Evolutionary conservation across 2,329 filamentous ascomycete species (phyloP).

Genomic region (Cercospora citrullina): DNA sequence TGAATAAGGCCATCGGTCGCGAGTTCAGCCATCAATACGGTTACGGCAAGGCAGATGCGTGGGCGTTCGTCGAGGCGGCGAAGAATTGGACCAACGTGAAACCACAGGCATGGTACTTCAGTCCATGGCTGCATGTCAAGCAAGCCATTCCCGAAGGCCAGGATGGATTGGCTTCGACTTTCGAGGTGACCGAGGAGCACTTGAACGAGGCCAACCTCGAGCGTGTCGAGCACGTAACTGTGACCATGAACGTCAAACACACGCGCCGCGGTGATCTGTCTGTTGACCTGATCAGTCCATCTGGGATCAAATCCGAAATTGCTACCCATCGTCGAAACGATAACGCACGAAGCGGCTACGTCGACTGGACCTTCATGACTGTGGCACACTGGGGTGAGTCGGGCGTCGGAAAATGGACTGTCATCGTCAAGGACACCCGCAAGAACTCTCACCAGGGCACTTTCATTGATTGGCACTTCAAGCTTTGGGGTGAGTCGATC

Average conservation of each 20-base stretch:
- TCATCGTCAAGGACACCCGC: constrained; percentile 81
- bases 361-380: constrained; percentile 98
- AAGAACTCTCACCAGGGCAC: constrained; percentile 74
- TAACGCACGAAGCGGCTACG: constrained; percentile 67
- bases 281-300: constrained; percentile 84
- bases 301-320: constrained; percentile 78
- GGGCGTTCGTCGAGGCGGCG: constrained; percentile 77
- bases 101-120: constrained; percentile 91
- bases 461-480: constrained; percentile 89
- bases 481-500: constrained; percentile 87
- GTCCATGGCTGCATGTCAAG: constrained; percentile 90
- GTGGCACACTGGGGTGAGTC: constrained; percentile 95
- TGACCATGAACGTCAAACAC: constrained; percentile 96
- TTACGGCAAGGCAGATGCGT: constrained; percentile 93
- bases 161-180: constrained; percentile 73
- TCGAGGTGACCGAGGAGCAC: constrained; percentile 79
- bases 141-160: constrained; percentile 82
- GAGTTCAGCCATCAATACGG: constrained; percentile 93
- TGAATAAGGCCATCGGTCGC: constrained; percentile 71
- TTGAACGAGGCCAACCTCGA: constrained; percentile 79
- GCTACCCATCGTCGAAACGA: constrained; percentile 74
- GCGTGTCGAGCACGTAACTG: constrained; percentile 87
- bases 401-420: constrained; percentile 84
- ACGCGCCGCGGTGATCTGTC: constrained; percentile 85
- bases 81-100: constrained; percentile 87